Evolutionary conservation across 2,329 filamentous ascomycete species (phyloP).

Genomic region (Ophiostoma ips): DNA sequence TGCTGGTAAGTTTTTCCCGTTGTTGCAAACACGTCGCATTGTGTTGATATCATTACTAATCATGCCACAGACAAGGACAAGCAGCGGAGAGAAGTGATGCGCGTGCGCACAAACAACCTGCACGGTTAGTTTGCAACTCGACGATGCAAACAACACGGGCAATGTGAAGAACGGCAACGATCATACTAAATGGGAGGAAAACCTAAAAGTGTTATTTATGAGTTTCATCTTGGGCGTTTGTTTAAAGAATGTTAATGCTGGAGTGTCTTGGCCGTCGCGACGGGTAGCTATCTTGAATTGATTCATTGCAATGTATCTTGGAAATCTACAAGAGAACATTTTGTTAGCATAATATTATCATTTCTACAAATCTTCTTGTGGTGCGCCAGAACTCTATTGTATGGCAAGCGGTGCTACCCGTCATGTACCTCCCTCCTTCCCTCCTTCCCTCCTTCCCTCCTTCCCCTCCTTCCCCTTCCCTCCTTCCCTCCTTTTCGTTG

Average conservation of each 20-base stretch:
- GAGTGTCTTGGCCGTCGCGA: no score
- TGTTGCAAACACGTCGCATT: not conserved
- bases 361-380: no score
- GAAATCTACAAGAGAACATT: no score
- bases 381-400: no score
- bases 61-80: constrained; percentile 2
- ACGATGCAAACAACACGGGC: not conserved
- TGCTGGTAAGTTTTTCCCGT: constrained; percentile 39
- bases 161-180: not conserved
- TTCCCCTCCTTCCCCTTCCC: no score
- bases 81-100: constrained; percentile 8
- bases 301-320: no score
- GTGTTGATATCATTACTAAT: not conserved
- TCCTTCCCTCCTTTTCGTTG: no score
- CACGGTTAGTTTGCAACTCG: constrained; percentile 3
- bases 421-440: no score
- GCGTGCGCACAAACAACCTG: constrained; percentile 2
- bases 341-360: no score
- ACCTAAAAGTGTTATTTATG: not conserved
- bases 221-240: not conserved
- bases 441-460: no score
- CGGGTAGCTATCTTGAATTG: no score
- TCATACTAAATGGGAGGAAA: not conserved
- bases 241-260: not conserved
- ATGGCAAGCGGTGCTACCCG: no score